Base-by-base conservation (phyloP, 805 yeast genomes). In the Scheffersomyces coipomensis region DNA sequence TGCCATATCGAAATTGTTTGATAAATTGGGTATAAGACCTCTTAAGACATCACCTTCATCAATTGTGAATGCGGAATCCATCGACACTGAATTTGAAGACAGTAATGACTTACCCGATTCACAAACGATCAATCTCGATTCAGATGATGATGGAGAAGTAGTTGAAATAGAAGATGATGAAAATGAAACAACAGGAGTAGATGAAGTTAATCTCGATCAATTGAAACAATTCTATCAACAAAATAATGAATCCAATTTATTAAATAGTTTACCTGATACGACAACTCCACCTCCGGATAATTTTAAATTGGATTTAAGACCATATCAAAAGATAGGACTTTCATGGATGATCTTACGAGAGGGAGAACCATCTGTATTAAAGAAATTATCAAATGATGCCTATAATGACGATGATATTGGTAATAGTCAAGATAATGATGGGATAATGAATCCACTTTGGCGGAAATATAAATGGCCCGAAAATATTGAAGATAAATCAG, bases 271-370 rank as follows among this genome's bases (percentile, higher is more conserved):
- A 4, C 90, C 90, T 2, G 83, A 78, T 43, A 76, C 85, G 0
- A 81, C 81, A 2, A 80, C 78, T 0, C 72, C 75, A 0, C 71
- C 71, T 0, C 15, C 32, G 12, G 51, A 52, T 1, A 74, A 75
- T 39, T 85, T 89, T 51, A 69, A 68, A 7, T 49, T 90, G 35
- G 64, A 66, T 1, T 62, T 91, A 35, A 68, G 96, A 40, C 76
- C 80, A 1, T 91, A 91, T 57, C 98, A 91, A 60, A 81, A 77
- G 44, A 88, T 83, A 51, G 96, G 95, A 0, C 62, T 88, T 22
- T 79, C 90, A 1, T 89, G 97, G 97, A 83, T 89, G 91, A 62
- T 88, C n/a, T 73, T 80, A 23, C 68, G 91, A 40, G 96, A 89
- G 54, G 72, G 76, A 29, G 89, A 83, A 46, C 61, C 75, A 44